Evolutionary conservation across 306 rosid genomes (phyloP).

Genomic region (Ceratonia siliqua): DNA sequence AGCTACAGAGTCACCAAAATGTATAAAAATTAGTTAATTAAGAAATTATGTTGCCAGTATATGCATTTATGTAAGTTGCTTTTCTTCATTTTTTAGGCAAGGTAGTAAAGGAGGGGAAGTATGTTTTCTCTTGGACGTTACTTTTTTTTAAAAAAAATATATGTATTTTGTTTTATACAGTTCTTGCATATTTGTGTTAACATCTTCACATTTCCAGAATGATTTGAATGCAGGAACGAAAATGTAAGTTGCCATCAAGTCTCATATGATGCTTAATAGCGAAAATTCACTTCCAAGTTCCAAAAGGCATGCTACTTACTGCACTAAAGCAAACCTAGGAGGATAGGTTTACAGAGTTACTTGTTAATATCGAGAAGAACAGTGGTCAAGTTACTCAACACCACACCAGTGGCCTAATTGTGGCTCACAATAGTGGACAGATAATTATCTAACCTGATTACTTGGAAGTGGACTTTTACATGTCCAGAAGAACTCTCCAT

Average conservation of each 20-base stretch:
- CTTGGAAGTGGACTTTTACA: conserved; percentile 55
- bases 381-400: no score
- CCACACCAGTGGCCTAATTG: conserved; percentile 14
- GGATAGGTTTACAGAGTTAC: conserved; percentile 8
- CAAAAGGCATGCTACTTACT: not conserved
- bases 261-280: not conserved
- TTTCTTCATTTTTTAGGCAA: not conserved
- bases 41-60: not conserved
- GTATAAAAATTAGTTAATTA: no score
- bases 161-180: conserved; percentile 1
- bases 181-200: not conserved
- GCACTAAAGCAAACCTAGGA: conserved; percentile 10
- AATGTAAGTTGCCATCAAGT: not conserved
- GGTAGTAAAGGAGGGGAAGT: not conserved
- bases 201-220: conserved; percentile 13
- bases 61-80: not conserved
- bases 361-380: conserved; percentile 7
- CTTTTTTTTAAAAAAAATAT: not conserved
- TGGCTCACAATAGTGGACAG: conserved; percentile 5
- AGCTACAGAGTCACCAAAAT: not conserved
- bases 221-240: not conserved
- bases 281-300: not conserved
- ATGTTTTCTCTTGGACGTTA: not conserved
- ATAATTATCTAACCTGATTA: conserved; percentile 67
- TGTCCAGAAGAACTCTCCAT: conserved; percentile 72